Evolutionary conservation across 495 filamentous ascomycete species (phyloP).

Genomic region (Penicillium desertorum): DNA sequence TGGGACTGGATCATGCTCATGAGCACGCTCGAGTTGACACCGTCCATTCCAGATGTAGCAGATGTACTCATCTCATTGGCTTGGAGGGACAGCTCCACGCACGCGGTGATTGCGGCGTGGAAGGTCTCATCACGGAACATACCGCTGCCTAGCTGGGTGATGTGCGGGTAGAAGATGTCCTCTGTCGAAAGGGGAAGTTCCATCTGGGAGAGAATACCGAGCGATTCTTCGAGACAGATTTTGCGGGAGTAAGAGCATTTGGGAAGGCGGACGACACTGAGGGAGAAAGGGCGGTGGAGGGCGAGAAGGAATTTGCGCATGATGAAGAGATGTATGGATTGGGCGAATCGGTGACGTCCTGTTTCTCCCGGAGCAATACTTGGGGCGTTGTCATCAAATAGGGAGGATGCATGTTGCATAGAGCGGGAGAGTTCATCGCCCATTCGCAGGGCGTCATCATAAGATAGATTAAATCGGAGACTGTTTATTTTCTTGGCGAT

Average conservation of each 20-base stretch:
- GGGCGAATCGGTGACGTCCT: slow-evolving; percentile 34
- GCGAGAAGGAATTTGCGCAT: slow-evolving; percentile 54
- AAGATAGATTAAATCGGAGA: slow-evolving; percentile 48
- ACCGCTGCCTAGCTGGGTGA: slow-evolving; percentile 36
- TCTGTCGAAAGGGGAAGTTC: slow-evolving; percentile 29
- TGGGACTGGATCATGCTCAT: slow-evolving; percentile 42
- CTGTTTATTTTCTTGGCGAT: slow-evolving; percentile 51
- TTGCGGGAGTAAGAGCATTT: slow-evolving; percentile 59
- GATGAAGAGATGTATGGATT: slow-evolving; percentile 41
- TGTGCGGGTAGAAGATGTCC: slow-evolving; percentile 25
- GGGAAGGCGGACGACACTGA: slow-evolving; percentile 47
- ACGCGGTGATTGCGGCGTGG: slow-evolving; percentile 39
- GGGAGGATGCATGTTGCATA: slow-evolving; percentile 30
- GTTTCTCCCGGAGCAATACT: slow-evolving; percentile 22
- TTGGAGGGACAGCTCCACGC: slow-evolving; percentile 40
- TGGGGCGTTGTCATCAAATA: slow-evolving; percentile 29
- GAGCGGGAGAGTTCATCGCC: slow-evolving; percentile 41
- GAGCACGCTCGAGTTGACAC: slow-evolving; percentile 29
- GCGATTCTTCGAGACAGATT: slow-evolving; percentile 49
- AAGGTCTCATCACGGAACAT: slow-evolving; percentile 45
- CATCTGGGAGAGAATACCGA: slow-evolving; percentile 50
- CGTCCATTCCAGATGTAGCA: slow-evolving; percentile 15
- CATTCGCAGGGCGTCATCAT: slow-evolving; percentile 51
- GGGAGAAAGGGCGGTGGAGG: slow-evolving; percentile 54
- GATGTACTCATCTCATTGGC: slow-evolving; percentile 30